Evolutionary conservation across 192 early-diverging fungal species (phyloP), one percentile per base, ranked within the genome.

Genomic region (Coemansia sp.): DNA sequence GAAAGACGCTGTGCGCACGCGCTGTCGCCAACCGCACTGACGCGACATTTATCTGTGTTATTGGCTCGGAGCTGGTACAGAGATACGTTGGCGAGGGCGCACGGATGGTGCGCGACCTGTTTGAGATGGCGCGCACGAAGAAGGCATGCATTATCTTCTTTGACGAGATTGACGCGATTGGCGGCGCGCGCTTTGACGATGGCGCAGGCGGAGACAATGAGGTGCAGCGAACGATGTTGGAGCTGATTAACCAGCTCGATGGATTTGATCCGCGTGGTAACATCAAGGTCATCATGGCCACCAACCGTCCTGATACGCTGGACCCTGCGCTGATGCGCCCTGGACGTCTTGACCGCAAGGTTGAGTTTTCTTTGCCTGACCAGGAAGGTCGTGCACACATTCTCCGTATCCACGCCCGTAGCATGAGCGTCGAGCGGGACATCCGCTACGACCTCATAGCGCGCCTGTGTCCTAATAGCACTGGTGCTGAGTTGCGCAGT

Each of bases 81-180:
- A 94, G 97, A 74, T 98, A 98, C 68, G 94, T 97, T n/a, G 96
- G 96, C 55, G 95, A 97, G 72, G 97, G 97, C 41, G 97, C 96
- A 10, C 88, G 97, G 65, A 98, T 99, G 97, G 92, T 99, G 54
- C 90, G 97, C 61, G 97, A 99, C 68, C 84, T 99, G 62, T 99
- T 99, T 76, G 95, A 99, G 80, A 99, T 99, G 97, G 97, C 97
- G 50, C 89, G 96, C 61, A 93, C 96, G 49, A 98, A 98, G 84
- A 99, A 99, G 73, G 97, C 97, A 2, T 99, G 97, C 76, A 99
- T 99, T 67, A 97, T 99, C 68, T 99, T 99, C 76, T 98, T 99
- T 85, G 97, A 99, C 71, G 97, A 99, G 82, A 87, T 99, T 21
- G 97, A 99, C 70, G 97, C 97, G 34, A 97, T 99, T 73, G 97